Evolutionary conservation across 495 filamentous ascomycete genomes (phyloP).

Genomic region (Beverwykella pulmonaria): DNA sequence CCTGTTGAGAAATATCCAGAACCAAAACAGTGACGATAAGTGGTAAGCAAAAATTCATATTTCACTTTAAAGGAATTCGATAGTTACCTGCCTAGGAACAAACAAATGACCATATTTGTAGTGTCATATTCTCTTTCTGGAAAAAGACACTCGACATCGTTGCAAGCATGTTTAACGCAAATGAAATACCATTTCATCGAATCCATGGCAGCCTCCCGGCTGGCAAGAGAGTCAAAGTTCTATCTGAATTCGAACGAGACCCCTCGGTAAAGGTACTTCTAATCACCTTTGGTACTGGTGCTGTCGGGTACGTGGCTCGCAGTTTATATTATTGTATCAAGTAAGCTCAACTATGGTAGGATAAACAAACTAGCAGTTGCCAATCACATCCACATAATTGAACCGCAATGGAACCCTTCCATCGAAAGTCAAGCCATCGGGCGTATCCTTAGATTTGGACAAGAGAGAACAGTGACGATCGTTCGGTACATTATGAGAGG

Average conservation of each 20-base stretch:
- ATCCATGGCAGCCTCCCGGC: slow-evolving; percentile 12
- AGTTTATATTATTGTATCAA: too few relatives aligned
- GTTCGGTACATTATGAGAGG: slow-evolving; percentile 51
- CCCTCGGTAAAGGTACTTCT: slow-evolving; percentile 45
- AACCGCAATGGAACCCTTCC: slow-evolving; percentile 61
- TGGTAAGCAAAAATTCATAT: too few relatives aligned
- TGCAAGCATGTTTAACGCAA: slow-evolving; percentile 12
- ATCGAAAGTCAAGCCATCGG: slow-evolving; percentile 58
- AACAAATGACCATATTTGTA: slow-evolving; percentile 25
- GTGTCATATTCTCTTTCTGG: slow-evolving; percentile 60
- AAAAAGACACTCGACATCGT: slow-evolving; percentile 47
- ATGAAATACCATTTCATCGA: not conserved
- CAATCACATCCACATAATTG: slow-evolving; percentile 53
- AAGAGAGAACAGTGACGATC: slow-evolving; percentile 50
- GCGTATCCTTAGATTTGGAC: slow-evolving; percentile 53
- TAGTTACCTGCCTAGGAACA: too few relatives aligned
- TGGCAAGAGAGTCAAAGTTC: not conserved
- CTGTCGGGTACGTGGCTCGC: slow-evolving; percentile 58
- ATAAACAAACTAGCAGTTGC: slow-evolving; percentile 46
- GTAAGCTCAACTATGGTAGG: too few relatives aligned
- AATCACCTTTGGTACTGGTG: slow-evolving; percentile 59
- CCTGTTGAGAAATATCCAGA: too few relatives aligned
- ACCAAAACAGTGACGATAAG: too few relatives aligned
- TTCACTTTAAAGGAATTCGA: too few relatives aligned
- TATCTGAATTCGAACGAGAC: slow-evolving; percentile 14